Evolutionary conservation across 495 filamentous ascomycete genomes (phyloP), one percentile per base, ranked within the genome.

Genomic region (Cladorrhinum samala): DNA sequence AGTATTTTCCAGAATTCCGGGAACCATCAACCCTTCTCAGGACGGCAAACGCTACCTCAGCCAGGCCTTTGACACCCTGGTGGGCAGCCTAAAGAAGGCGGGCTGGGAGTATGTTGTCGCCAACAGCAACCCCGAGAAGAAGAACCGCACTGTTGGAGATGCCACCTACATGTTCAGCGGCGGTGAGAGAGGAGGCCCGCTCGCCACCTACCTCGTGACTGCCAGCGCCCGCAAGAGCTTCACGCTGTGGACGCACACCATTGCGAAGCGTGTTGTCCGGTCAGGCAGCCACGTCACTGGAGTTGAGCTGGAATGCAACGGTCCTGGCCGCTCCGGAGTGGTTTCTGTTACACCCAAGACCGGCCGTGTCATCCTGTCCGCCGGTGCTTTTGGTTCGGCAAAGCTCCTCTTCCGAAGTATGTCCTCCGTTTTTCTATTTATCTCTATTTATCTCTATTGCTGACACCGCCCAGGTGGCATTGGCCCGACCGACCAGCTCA

Each of bases 121-220:
- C 40, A 85, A 84, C 56, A 62, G 73, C 2, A 63, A 73, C 36
- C 83, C 86, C 1, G 68, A 78, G 36, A 55, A 75, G 59, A 90
- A 90, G 73, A 80, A 86, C 61, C 67, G 76, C 52, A 81, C 77
- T n/a, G 87, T 75, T 61, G 72, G 78, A 20, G 78, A 83, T 57
- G 77, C 82, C 24, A 74, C 82, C 14, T 86, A 80, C 63, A 88
- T 87, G 78, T 84, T 78, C 61, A 65, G 70, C 20, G 69, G 83
- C 25, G 83, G 80, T 36, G 77, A 85, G 62, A 74, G 86, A 50
- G 82, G 81, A 33, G 86, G 86, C 14, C 86, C 85, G 27, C 66
- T 87, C 61, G 79, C 79, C 16, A 88, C 85, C 9, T 90, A 89
- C 61, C 77, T 89, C 0, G 77, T 83, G 18, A 75, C 75, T 14